phyloP scores from a whole-genome alignment of 805 yeast genomes.

The Cyberlindnera sargentensis region DNA sequence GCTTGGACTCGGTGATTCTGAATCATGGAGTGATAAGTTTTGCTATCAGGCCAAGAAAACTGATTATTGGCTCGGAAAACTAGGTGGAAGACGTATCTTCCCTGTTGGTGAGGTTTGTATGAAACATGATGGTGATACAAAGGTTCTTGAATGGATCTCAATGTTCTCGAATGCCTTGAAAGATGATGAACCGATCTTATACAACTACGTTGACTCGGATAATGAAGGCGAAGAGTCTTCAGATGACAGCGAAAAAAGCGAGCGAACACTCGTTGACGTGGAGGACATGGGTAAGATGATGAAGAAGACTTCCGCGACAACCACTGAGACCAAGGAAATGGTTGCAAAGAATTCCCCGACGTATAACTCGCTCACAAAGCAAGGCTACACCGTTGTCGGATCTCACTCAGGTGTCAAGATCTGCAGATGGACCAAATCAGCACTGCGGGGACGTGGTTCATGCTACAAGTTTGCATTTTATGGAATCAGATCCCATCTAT shows the following conservation, averaged over 20 bases:
- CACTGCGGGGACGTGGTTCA: conserved; percentile 88
- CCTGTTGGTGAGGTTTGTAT: conserved; percentile 82
- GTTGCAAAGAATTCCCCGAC: conserved; percentile 55
- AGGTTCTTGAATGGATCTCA: conserved; percentile 60
- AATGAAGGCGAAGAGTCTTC: conserved; percentile 35
- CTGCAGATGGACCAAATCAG: conserved; percentile 95
- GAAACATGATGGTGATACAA: conserved; percentile 56
- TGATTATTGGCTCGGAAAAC: conserved; percentile 67
- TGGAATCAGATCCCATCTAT: conserved; percentile 82
- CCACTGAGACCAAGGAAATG: conserved; percentile 69
- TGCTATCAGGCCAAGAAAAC: conserved; percentile 79
- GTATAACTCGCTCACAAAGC: conserved; percentile 79
- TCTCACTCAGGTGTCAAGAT: conserved; percentile 93
- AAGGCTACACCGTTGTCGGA: conserved; percentile 90
- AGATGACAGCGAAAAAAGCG: conserved; percentile 26
- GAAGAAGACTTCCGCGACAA: conserved; percentile 57
- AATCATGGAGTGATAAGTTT: conserved; percentile 76
- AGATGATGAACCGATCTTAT: conserved; percentile 66
- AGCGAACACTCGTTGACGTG: conserved; percentile 58
- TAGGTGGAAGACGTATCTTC: conserved; percentile 81
- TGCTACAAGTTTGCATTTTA: conserved; percentile 91
- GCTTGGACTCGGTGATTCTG: conserved; percentile 81
- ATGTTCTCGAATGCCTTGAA: conserved; percentile 51
- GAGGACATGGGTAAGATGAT: conserved; percentile 72
- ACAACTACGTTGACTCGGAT: conserved; percentile 51